These are phyloP conservation scores for Coemansia sp. DNA, from an alignment of 192 early-diverging fungal genomes.

Conservation along the genomic window DNA sequence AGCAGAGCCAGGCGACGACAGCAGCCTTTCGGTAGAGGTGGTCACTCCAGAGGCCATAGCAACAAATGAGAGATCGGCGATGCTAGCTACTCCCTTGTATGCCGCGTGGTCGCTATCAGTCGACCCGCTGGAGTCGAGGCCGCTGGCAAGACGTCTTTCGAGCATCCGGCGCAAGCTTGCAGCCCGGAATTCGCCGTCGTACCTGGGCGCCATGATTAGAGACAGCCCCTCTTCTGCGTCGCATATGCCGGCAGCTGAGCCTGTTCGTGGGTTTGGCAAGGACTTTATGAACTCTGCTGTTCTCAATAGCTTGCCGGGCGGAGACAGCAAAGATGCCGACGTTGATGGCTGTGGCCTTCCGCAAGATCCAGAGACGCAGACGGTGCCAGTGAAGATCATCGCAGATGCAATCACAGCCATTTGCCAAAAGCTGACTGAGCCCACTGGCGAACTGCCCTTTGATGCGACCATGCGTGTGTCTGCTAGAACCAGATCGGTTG, in stretches of 20 bases:
- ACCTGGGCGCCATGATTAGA: not conserved
- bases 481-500: conserved; percentile 25
- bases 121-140: conserved; percentile 36
- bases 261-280: conserved; percentile 40
- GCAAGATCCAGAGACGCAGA: conserved; percentile 17
- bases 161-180: conserved; percentile 1
- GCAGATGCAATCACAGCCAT: conserved; percentile 18
- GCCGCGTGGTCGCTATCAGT: conserved; percentile 43
- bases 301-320: conserved; percentile 22
- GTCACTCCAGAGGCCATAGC: conserved; percentile 36
- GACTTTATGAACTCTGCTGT: conserved; percentile 47
- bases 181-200: not conserved
- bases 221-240: not conserved
- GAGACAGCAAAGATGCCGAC: conserved; percentile 1
- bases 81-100: conserved; percentile 34
- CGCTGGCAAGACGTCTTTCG: conserved; percentile 19
- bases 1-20: conserved; percentile 7
- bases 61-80: conserved; percentile 19
- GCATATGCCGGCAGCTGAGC: conserved; percentile 7
- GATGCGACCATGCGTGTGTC: conserved; percentile 35
- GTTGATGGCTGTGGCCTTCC: conserved; percentile 1
- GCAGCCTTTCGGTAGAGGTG: conserved; percentile 26
- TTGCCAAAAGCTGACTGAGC: conserved; percentile 25
- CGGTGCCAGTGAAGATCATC: conserved; percentile 13
- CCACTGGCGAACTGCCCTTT: conserved; percentile 38